Conservation (phyloP, 768 basidiomycete genomes). For the Baorangia bicolor region DNA sequence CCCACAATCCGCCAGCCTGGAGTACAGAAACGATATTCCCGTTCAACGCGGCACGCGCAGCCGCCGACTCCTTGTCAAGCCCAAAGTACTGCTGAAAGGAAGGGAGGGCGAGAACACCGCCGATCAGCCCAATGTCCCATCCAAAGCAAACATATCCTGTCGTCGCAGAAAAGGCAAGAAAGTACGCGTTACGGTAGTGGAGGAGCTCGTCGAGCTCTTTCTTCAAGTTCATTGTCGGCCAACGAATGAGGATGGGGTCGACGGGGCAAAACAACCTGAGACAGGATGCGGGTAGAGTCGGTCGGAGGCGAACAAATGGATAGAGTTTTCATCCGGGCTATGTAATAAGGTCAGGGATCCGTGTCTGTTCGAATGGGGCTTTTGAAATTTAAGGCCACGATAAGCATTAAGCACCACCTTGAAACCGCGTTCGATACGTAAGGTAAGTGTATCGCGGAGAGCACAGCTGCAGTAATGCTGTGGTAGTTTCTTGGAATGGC, state of each 20-base stretch:
- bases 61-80: conserved; percentile 25
- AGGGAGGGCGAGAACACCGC: conserved; percentile 36
- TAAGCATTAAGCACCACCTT: not conserved
- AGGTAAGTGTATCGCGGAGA: not conserved
- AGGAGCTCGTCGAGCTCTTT: conserved; percentile 19
- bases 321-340: not conserved
- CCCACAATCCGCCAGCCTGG: conserved; percentile 37
- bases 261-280: not conserved
- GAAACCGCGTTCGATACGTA: not conserved
- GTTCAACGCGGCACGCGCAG: conserved; percentile 26
- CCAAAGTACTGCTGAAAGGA: conserved; percentile 38
- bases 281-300: not conserved
- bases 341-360: not conserved
- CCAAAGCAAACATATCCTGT: conserved; percentile 36
- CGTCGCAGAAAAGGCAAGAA: conserved; percentile 35
- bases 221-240: conserved; percentile 21
- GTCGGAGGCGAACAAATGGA: not conserved
- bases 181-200: conserved; percentile 36
- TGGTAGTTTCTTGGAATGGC: not conserved
- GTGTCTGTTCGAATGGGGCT: not conserved
- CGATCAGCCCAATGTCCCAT: conserved; percentile 40
- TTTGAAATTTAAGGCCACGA: too few relatives aligned
- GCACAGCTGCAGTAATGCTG: too few relatives aligned
- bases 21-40: conserved; percentile 41
- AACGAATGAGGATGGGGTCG: not conserved